Evolutionary conservation across 1,139 yeast species (phyloP).

Genomic region (Neolecta irregularis): DNA sequence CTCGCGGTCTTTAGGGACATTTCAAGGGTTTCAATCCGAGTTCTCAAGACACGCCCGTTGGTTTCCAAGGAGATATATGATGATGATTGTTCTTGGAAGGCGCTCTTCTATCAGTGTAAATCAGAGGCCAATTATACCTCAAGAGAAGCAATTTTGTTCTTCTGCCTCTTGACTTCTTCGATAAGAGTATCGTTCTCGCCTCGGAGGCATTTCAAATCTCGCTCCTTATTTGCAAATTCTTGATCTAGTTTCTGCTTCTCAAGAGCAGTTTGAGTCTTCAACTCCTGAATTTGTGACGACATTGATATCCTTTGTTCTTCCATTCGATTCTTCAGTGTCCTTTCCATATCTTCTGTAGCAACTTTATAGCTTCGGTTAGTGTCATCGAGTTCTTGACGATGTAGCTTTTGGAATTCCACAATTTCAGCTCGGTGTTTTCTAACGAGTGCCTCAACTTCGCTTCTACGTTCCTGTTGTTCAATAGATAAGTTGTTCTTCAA

Average conservation of each 20-base stretch:
- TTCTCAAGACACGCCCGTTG: conserved; percentile 10
- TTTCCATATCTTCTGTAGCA: conserved; percentile 14
- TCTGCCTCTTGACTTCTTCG: conserved; percentile 11
- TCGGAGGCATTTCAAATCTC: conserved; percentile 23
- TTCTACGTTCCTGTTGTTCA: not conserved
- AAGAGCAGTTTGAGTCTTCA: conserved; percentile 25
- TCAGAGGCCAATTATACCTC: conserved; percentile 18
- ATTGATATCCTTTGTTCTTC: conserved; percentile 9
- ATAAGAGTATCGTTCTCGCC: conserved; percentile 25
- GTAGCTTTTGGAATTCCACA: not conserved
- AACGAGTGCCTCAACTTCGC: conserved; percentile 1
- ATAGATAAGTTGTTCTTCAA: conserved; percentile 1
- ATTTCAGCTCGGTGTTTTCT: not conserved
- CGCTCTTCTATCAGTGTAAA: conserved; percentile 8
- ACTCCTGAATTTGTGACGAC: conserved; percentile 1
- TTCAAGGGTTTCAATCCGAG: conserved; percentile 16
- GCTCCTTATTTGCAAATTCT: conserved; percentile 24
- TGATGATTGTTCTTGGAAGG: conserved; percentile 14
- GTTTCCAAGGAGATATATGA: conserved; percentile 15
- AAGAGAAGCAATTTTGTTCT: conserved; percentile 24
- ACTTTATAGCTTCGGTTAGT: conserved; percentile 9
- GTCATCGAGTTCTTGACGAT: conserved; percentile 4
- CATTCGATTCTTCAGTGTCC: conserved; percentile 6
- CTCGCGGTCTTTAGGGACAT: conserved; percentile 14
- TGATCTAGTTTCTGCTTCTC: conserved; percentile 26